Conservation (phyloP, 108 stramenopile genomes). For the Schizochytrium sp. region DNA sequence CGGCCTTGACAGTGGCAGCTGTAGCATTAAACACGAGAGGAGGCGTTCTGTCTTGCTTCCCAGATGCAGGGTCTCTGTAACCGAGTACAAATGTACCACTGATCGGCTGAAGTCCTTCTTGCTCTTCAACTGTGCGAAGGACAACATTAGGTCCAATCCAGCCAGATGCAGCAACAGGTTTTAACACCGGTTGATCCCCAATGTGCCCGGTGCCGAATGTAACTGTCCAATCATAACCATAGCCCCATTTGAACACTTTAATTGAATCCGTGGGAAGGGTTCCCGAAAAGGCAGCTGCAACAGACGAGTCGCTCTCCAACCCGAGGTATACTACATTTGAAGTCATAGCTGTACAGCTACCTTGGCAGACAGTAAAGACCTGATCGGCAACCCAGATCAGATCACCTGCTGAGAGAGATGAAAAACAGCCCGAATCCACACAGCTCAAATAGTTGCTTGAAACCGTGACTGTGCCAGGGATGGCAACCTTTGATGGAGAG, state of each 20-base stretch:
- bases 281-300: constrained; percentile 47
- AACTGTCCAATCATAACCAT: constrained; percentile 84
- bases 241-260: constrained; percentile 80
- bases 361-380: constrained; percentile 69
- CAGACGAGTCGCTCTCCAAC: neutral
- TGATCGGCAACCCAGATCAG: constrained; percentile 70
- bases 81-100: constrained; percentile 81
- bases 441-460: neutral
- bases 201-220: constrained; percentile 79
- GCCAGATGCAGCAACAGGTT: constrained; percentile 76
- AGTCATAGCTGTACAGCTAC: constrained; percentile 62
- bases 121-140: constrained; percentile 71
- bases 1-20: constrained; percentile 76
- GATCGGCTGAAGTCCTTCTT: constrained; percentile 80
- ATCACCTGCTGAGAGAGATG: constrained; percentile 60
- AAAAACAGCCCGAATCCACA: neutral
- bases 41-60: constrained; percentile 72
- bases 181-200: constrained; percentile 79
- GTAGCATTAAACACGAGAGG: constrained; percentile 79
- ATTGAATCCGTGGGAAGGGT: constrained; percentile 69
- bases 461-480: constrained; percentile 66
- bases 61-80: constrained; percentile 64
- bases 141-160: constrained; percentile 85
- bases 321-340: constrained; percentile 55
- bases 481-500: constrained; percentile 74